Percentiles rank a stretch among this genome's conserved stretches.
Conservation (phyloP, 352 stramenopile genomes). For the Phytophthora citricola region DNA sequence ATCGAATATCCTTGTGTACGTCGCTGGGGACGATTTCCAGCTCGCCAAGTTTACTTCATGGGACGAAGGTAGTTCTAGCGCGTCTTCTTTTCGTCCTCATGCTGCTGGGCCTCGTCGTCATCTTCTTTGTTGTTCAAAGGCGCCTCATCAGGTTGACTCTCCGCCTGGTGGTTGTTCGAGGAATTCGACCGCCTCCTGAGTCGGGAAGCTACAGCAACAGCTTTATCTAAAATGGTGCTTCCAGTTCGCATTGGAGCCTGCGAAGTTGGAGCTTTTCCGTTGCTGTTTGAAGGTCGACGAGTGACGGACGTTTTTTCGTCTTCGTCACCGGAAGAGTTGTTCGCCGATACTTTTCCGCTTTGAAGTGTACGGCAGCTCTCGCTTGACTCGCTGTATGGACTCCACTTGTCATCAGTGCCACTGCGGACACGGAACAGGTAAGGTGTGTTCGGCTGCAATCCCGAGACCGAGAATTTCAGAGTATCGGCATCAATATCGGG, state of each 20-base stretch:
- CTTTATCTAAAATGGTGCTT: conserved; percentile 77
- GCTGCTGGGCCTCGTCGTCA: conserved; percentile 13
- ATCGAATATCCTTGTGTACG: conserved; percentile 52
- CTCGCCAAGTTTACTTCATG: conserved; percentile 50
- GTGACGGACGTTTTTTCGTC: conserved; percentile 18
- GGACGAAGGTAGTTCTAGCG: conserved; percentile 21
- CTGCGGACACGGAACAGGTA: conserved; percentile 84
- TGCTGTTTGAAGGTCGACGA: conserved; percentile 9
- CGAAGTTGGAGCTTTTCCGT: conserved; percentile 15
- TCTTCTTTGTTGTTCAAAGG: conserved; percentile 20
- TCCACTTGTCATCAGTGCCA: conserved; percentile 66
- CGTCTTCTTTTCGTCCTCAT: conserved; percentile 19
- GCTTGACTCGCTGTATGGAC: conserved; percentile 77
- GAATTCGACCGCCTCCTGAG: conserved; percentile 45
- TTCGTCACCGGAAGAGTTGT: conserved; percentile 30
- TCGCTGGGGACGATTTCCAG: conserved; percentile 51
- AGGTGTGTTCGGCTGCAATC: conserved; percentile 62
- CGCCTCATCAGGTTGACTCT: conserved; percentile 19
- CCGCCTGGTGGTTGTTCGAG: conserved; percentile 38
- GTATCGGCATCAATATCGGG: conserved; percentile 67
- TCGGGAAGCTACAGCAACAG: conserved; percentile 67
- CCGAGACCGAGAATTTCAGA: conserved; percentile 58
- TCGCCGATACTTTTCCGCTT: conserved; percentile 14
- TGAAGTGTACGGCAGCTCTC: conserved; percentile 62
- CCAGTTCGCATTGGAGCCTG: conserved; percentile 55